Base-by-base conservation (phyloP, 306 rosid genomes). In the Hippophae rhamnoides region DNA sequence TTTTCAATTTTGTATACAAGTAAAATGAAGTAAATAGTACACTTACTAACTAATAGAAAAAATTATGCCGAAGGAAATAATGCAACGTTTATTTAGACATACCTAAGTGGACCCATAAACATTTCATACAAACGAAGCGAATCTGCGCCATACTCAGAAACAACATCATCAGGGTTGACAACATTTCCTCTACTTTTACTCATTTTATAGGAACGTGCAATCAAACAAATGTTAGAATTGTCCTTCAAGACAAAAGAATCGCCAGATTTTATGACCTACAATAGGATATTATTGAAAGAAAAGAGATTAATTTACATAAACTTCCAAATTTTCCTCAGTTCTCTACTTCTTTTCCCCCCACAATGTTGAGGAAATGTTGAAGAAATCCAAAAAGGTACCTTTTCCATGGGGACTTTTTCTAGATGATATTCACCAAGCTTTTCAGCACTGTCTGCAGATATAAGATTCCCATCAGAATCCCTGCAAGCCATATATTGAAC, bases 81-180 rank as follows among this genome's bases (percentile, higher is more conserved):
- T 26, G 58, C 66, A 67, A 41, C 42, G 64, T 42, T 57, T 45
- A 26, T 60, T 13, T 43, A 81, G 63, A 63, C 72, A 25, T 66
- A 87, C 98, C 96, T 92, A 57, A 92, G 76, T 41, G 96, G 98
- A 43, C 98, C 98, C 95, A 92, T 87, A 77, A 92, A 92, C 98
- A 92, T 92, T 92, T 92, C 98, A 59, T 92, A 92, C 66, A 92
- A 76, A 62, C 95, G 95, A 66, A 92, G 96, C 41, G 98, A 87
- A 79, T 92, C 98, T 10, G 98, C 95, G 54, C 98, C 98, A 71
- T 92, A 92, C 76, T 92, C 96, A 25, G 81, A 81, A 69, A 92
- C 84, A 62, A 92, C 89, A 44, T 85, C 96, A 63, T 92, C 98
- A 43, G 96, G 96, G 67, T 85, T 92, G 63, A 92, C 96, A 64